A percentile compares a stretch with the other conserved stretches of the same genome.
Evolutionary conservation across 2,329 filamentous ascomycete genomes (phyloP).

Genomic region (Hypoxylon rubiginosum): DNA sequence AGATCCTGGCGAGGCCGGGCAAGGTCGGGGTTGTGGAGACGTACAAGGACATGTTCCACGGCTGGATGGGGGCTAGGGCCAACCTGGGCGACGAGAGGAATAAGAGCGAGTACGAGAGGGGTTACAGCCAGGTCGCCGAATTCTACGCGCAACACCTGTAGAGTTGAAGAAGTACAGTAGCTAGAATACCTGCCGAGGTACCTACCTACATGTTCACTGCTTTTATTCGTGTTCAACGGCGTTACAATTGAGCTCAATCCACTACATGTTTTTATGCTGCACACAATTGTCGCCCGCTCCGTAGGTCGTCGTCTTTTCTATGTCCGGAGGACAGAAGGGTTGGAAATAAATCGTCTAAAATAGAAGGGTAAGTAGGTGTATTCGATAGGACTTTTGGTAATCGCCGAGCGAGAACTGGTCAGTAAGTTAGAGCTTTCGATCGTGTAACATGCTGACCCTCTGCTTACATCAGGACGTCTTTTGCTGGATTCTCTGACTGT

Average conservation of each 20-base stretch:
- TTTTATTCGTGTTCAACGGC: too few relatives aligned
- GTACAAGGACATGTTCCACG: conserved; percentile 57
- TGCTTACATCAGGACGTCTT: too few relatives aligned
- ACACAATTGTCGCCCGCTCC: neutral
- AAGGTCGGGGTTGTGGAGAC: conserved; percentile 61
- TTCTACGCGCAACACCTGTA: conserved; percentile 60
- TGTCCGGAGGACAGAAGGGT: neutral
- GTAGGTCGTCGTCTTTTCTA: neutral
- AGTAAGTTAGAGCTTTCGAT: too few relatives aligned
- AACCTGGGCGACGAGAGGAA: conserved; percentile 61
- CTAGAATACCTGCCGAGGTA: neutral
- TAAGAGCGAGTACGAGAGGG: conserved; percentile 62
- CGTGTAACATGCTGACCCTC: too few relatives aligned
- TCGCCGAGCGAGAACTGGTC: too few relatives aligned
- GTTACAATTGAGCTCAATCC: neutral
- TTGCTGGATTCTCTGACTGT: too few relatives aligned
- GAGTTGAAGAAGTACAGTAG: neutral
- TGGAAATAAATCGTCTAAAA: too few relatives aligned
- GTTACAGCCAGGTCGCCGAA: conserved; percentile 60
- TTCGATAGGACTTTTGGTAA: neutral
- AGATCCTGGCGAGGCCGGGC: conserved; percentile 57
- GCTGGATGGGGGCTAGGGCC: conserved; percentile 70
- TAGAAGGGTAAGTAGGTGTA: too few relatives aligned
- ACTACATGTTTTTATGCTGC: neutral
- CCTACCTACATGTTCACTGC: too few relatives aligned